Evolutionary conservation across 257 asterid genomes (phyloP).

Genomic region (Ehretia macrophylla): DNA sequence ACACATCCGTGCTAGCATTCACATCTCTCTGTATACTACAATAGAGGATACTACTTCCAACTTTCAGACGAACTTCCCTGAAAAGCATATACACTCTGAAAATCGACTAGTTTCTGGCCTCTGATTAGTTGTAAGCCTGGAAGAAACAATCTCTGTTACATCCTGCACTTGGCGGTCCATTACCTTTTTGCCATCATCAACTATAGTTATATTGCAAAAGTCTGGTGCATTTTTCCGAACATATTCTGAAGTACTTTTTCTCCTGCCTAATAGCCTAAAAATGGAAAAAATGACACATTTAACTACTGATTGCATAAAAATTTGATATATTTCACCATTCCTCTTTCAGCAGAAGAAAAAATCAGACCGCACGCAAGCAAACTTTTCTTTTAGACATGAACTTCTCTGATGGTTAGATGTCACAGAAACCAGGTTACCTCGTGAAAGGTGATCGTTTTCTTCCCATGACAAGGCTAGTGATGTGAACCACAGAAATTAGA

Average conservation of each 20-base stretch:
- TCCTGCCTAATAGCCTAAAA: conserved; percentile 48
- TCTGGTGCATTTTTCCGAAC: conserved; percentile 63
- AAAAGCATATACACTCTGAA: conserved; percentile 63
- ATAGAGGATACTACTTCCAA: neutral
- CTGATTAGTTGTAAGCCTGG: conserved; percentile 15
- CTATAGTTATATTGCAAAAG: conserved; percentile 51
- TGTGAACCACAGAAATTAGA: conserved; percentile 52
- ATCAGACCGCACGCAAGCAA: no score
- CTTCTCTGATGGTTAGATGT: no score
- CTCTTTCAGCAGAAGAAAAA: no score
- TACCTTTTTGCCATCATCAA: conserved; percentile 36
- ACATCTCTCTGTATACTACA: no score
- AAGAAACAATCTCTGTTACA: conserved; percentile 12
- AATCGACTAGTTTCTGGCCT: conserved; percentile 29
- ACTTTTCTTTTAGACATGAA: no score
- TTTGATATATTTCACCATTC: no score
- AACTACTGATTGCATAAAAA: no score
- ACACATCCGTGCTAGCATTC: no score
- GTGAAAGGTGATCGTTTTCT: conserved; percentile 39
- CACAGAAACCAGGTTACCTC: conserved; percentile 39
- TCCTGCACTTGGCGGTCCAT: conserved; percentile 22
- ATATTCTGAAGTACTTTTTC: conserved; percentile 55
- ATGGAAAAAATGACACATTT: no score
- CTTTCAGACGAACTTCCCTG: conserved; percentile 34
- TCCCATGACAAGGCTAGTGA: conserved; percentile 62